Evolutionary conservation across 805 yeast species (phyloP).

Genomic region (Debaryomyces hansenii): DNA sequence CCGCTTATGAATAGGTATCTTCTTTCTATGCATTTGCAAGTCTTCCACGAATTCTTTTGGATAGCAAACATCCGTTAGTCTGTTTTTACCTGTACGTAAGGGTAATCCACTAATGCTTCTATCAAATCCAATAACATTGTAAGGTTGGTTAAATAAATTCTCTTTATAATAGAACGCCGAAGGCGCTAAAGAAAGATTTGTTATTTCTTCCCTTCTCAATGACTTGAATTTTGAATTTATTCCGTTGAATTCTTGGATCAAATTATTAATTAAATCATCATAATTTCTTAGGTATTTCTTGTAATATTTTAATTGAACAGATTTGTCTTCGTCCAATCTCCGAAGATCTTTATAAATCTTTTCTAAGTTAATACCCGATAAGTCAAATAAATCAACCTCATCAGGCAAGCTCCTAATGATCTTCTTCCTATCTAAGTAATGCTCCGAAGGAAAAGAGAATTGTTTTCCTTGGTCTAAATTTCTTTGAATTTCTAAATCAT

Average conservation of each 20-base stretch:
- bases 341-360: conserved; percentile 29
- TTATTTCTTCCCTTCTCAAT: conserved; percentile 34
- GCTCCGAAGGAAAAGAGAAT: conserved; percentile 34
- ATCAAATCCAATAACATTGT: conserved; percentile 45
- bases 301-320: conserved; percentile 37
- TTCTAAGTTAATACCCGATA: conserved; percentile 28
- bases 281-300: conserved; percentile 32
- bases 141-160: conserved; percentile 29
- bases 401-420: conserved; percentile 34
- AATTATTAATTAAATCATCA: conserved; percentile 27
- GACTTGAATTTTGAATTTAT: conserved; percentile 36
- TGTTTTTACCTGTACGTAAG: conserved; percentile 24
- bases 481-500: conserved; percentile 35
- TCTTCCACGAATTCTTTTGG: conserved; percentile 44
- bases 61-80: conserved; percentile 17
- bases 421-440: conserved; percentile 32
- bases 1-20: conserved; percentile 31
- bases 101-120: conserved; percentile 40
- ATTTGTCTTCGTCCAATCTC: conserved; percentile 35
- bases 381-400: conserved; percentile 32
- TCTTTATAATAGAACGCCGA: conserved; percentile 30
- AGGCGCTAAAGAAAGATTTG: conserved; percentile 25
- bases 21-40: conserved; percentile 26
- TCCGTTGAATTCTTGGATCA: conserved; percentile 36
- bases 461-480: conserved; percentile 36